Evolutionary conservation across 768 basidiomycete species (phyloP), one percentile per base, ranked within the genome.

Genomic region (Amylocystis lapponica): DNA sequence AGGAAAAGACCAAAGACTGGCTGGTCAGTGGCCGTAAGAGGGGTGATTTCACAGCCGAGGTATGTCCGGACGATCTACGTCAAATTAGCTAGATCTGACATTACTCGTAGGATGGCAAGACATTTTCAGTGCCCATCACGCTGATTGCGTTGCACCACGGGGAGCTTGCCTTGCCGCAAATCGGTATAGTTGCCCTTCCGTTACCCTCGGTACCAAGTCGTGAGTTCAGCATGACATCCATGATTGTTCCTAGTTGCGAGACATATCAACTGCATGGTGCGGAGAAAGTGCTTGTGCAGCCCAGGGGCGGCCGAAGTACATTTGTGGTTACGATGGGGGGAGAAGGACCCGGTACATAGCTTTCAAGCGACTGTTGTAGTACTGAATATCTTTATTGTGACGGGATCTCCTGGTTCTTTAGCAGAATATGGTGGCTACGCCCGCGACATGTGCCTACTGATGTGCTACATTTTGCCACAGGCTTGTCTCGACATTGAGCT

Each of bases 61-160:
- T 88, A 55, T 40, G 79, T 46, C 7, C 16, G 3, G n/a, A 1
- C 1, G 25, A 21, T 34, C 12, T 10, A 11, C 8, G 13, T 22
- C 12, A 13, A 40, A 11, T 38, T 8, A 31, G 14, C 21, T 27
- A n/a, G 9, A 21, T 21, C 35, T 37, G 23, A 32, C 14, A 34
- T 36, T n/a, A n/a, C 23, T 30, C 23, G 5, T 46, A 92, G 88
- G 79, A 88, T 44, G 78, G 73, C 12, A 68, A 64, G 26, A 78
- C 76, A 0, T 69, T 80, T 46, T 69, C 72, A 2, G 66, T 83
- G 0, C 75, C 78, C 2, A 66, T 95, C 39, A 86, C 85, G 0
- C 66, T 98, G n/a, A 81, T 97, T 49, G 87, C 93, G 0, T 66
- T 97, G 22, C 86, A 86, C 53, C 81, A 94, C 38, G 91, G 93